phyloP scores from a whole-genome alignment of 2,329 filamentous ascomycete genomes.

The Penicillium nordicum region DNA sequence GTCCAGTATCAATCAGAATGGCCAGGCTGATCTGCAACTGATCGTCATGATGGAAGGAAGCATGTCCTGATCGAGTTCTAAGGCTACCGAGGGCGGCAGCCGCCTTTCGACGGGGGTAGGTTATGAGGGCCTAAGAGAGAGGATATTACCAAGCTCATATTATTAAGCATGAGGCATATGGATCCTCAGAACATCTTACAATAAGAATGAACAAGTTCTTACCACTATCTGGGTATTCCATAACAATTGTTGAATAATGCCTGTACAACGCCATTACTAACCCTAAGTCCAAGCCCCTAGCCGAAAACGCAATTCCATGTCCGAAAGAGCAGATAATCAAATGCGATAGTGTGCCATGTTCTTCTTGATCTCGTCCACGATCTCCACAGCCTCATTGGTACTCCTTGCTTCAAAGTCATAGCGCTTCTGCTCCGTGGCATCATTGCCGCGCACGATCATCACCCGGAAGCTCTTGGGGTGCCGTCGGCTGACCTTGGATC shows the following conservation, averaged over 20 bases:
- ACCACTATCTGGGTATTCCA: no score
- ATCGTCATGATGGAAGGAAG: background rate
- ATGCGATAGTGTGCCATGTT: slow-evolving; percentile 50
- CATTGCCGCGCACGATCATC: slow-evolving; percentile 58
- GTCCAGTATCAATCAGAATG: background rate
- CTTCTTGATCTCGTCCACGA: slow-evolving; percentile 62
- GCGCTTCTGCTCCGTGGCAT: slow-evolving; percentile 61
- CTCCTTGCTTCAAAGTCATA: slow-evolving; percentile 64
- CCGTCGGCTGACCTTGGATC: slow-evolving; percentile 62
- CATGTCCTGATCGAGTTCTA: background rate
- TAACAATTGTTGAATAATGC: background rate
- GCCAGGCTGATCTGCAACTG: background rate
- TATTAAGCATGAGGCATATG: no score
- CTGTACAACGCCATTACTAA: background rate
- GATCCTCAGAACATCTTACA: no score
- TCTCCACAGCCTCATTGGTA: slow-evolving; percentile 57
- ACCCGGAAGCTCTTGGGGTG: slow-evolving; percentile 63
- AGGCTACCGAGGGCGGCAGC: no score
- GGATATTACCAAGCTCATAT: no score
- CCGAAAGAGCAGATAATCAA: slow-evolving; percentile 19
- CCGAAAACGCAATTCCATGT: background rate
- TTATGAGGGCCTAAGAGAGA: no score
- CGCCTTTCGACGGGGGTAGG: no score
- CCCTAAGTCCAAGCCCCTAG: background rate
- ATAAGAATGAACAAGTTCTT: no score